Conservation (phyloP, 192 early-diverging fungal species). For the Rhizoclosmatium globosum region DNA sequence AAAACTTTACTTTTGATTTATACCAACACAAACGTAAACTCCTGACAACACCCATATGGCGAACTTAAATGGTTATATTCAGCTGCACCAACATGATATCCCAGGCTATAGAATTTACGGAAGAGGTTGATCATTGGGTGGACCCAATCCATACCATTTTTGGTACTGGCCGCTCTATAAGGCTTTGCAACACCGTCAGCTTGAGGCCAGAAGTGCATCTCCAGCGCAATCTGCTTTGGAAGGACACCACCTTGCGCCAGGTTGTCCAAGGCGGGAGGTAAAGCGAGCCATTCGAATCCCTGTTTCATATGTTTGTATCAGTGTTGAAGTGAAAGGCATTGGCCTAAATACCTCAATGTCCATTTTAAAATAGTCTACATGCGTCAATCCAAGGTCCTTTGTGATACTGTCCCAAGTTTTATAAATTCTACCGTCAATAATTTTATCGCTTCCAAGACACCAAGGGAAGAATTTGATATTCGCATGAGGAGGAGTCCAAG, state of each 20-base stretch:
- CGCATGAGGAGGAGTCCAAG: background rate
- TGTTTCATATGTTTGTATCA: background rate
- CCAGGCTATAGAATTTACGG: background rate
- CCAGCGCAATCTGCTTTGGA: background rate
- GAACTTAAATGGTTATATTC: background rate
- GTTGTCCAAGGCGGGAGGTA: background rate
- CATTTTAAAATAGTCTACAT: conserved; percentile 1
- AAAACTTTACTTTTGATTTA: too few species aligned
- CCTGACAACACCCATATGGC: background rate
- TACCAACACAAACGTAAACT: conserved; percentile 1
- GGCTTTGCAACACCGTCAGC: background rate
- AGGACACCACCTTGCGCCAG: background rate
- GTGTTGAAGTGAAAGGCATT: background rate
- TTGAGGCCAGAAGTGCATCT: conserved; percentile 2
- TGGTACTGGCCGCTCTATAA: background rate
- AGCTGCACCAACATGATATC: background rate
- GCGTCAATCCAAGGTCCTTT: background rate
- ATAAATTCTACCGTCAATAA: background rate
- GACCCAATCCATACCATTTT: background rate
- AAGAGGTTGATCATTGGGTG: conserved; percentile 6
- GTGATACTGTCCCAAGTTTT: background rate
- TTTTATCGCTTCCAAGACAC: background rate
- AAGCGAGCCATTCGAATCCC: conserved; percentile 1
- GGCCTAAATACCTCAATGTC: background rate
- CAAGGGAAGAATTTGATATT: background rate